phyloP scores from a whole-genome alignment of 2,329 filamentous ascomycete species.

The Zymoseptoria pseudotritici region DNA sequence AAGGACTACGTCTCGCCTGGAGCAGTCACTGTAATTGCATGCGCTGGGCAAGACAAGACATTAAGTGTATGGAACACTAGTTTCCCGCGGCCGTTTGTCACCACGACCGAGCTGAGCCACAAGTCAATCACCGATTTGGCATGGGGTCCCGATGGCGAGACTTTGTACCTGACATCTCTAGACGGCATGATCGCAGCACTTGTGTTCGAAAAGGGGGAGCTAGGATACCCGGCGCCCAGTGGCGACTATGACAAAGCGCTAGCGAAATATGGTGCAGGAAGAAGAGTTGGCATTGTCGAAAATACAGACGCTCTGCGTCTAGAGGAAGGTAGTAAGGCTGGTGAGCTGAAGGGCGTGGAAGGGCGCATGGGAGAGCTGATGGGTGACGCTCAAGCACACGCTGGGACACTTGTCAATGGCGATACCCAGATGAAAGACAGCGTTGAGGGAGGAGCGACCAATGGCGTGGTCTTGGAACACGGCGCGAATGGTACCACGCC shows the following conservation, averaged over 20 bases:
- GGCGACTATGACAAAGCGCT: conserved; percentile 89
- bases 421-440: conserved; percentile 39
- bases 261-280: conserved; percentile 82
- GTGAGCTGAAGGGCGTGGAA: conserved; percentile 81
- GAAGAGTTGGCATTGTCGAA: conserved; percentile 86
- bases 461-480: conserved; percentile 15
- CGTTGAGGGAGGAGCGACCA: conserved; percentile 8
- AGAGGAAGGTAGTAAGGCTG: conserved; percentile 81
- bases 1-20: conserved; percentile 36
- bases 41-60: conserved; percentile 92
- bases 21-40: conserved; percentile 88
- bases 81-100: conserved; percentile 81
- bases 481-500: conserved; percentile 40
- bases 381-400: conserved; percentile 65
- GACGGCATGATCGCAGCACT: conserved; percentile 81
- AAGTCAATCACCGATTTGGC: conserved; percentile 93
- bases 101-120: conserved; percentile 76
- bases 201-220: conserved; percentile 75
- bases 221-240: conserved; percentile 78
- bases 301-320: conserved; percentile 81
- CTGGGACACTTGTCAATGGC: conserved; percentile 37
- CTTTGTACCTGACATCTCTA: conserved; percentile 75
- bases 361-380: conserved; percentile 97
- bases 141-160: conserved; percentile 88
- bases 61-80: conserved; percentile 97